Evolutionary conservation across 169 alveolate species (phyloP).

Genomic region (Blepharisma undulans): DNA sequence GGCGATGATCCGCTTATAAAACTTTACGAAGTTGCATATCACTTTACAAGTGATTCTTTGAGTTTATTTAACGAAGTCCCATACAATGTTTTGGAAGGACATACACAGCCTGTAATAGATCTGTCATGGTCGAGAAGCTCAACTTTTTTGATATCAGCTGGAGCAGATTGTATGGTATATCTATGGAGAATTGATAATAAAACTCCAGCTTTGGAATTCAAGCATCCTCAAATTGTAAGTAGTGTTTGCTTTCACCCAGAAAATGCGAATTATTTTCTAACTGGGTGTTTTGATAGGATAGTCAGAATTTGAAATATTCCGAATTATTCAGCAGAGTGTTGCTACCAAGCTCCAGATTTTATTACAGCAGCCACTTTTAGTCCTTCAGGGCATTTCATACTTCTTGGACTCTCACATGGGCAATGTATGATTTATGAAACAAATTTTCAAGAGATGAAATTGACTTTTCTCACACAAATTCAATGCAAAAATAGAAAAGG

Average conservation of each 20-base stretch:
- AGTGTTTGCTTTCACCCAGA: slow-evolving; percentile 11
- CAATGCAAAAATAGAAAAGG: slow-evolving; percentile 40
- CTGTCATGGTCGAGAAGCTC: not conserved
- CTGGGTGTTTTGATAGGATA: slow-evolving; percentile 3
- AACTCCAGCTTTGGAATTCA: not conserved
- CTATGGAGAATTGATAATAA: slow-evolving; percentile 13
- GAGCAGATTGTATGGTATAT: not conserved
- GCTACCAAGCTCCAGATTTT: slow-evolving; percentile 19
- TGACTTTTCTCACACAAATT: slow-evolving; percentile 15
- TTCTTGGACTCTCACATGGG: not conserved
- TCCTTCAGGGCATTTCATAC: not conserved
- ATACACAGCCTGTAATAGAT: not conserved
- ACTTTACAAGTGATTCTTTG: not conserved
- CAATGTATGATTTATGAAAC: slow-evolving; percentile 27
- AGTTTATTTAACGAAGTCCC: not conserved
- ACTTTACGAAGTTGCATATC: not conserved
- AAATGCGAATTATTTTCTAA: not conserved
- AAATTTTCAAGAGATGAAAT: not conserved
- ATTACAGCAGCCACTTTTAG: slow-evolving; percentile 6
- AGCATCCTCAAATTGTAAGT: not conserved
- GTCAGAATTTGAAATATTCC: slow-evolving; percentile 8
- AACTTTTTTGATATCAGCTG: not conserved
- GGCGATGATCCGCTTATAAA: slow-evolving; percentile 11
- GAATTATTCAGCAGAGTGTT: not conserved
- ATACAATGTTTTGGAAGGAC: not conserved